Evolutionary conservation across 2,329 filamentous ascomycete genomes (phyloP).

Genomic region (Trichoderma endophyticum): DNA sequence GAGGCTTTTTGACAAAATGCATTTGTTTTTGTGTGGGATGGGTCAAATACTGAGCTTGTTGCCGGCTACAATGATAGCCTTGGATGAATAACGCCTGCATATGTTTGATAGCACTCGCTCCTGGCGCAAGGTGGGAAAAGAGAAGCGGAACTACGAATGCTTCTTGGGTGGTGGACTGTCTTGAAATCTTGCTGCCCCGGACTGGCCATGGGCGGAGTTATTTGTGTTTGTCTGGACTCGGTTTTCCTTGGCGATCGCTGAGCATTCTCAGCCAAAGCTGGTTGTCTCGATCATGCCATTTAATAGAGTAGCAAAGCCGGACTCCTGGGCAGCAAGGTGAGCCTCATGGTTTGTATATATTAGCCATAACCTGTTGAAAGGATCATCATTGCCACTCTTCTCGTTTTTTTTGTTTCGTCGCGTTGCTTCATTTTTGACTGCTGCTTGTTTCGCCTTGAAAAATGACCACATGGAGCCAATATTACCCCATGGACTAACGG

Average conservation of each 20-base stretch:
- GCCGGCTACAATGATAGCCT: slow-evolving; percentile 28
- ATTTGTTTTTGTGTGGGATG: slow-evolving; percentile 23
- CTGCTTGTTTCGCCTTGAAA: background rate
- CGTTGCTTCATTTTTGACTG: background rate
- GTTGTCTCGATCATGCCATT: slow-evolving; percentile 21
- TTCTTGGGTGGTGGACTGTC: slow-evolving; percentile 21
- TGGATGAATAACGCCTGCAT: slow-evolving; percentile 36
- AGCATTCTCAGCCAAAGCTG: slow-evolving; percentile 21
- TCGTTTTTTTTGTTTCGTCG: background rate
- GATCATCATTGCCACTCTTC: background rate
- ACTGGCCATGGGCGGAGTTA: slow-evolving; percentile 31
- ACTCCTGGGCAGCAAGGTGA: slow-evolving; percentile 54
- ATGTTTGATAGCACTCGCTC: slow-evolving; percentile 26
- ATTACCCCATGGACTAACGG: background rate
- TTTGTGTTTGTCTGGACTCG: slow-evolving; percentile 32
- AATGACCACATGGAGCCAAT: background rate
- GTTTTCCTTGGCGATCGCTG: slow-evolving; percentile 23
- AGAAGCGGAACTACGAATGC: slow-evolving; percentile 25
- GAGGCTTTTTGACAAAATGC: slow-evolving; percentile 9
- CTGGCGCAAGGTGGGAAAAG: slow-evolving; percentile 34
- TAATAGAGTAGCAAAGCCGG: slow-evolving; percentile 33
- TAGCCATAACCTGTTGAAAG: slow-evolving; percentile 32
- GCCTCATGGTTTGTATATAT: slow-evolving; percentile 52
- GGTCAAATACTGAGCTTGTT: slow-evolving; percentile 21
- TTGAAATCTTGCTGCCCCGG: slow-evolving; percentile 36